Evolutionary conservation across 2,329 filamentous ascomycete genomes (phyloP), one percentile per base, ranked within the genome.

Genomic region (Dactylellina haptotyla): DNA sequence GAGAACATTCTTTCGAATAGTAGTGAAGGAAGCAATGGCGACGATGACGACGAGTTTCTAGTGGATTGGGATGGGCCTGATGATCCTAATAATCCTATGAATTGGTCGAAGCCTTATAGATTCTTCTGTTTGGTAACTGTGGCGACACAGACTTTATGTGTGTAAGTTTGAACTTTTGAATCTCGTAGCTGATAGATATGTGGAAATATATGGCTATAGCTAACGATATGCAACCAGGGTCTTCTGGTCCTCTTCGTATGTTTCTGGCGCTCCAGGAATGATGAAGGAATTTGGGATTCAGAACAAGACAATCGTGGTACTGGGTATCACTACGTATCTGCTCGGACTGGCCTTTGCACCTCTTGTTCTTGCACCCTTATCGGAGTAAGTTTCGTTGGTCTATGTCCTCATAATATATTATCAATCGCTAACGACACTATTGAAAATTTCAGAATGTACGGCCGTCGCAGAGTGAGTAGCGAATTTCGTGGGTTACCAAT

Each of bases 291-390:
- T 92, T 76, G 81, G 84, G 37, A 83, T 87, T 16, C 79, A 82
- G 4, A 84, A 82, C 12, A 83, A 86, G 32, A 87, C 87, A 0
- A 80, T 89, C n/a, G 85, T 89, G 0, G 90, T 91, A 0, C 82
- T 95, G 1, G 92, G 92, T 3, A 83, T 96, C 46, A 95, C 92
- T 0, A 89, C 89, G 0, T 96, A 95, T 78, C 84, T 95, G 6
- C 80, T 92, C 23, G 92, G 92, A 3, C 84, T 95, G 50, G 91
- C 90, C 0, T 80, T 84, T 0, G 92, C 92, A 0, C 89, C 87
- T 32, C 82, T 95, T 69, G 81, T 95, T 28, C 84, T 93, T 43
- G 92, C 92, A 0, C 91, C 92, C 0, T 81, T 94, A 56, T 88
- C 86, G 74, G 89, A 92, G 80, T 84, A 61, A 65, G 67, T 56